Base-by-base conservation (phyloP, 108 stramenopile genomes). In the Seminavis robusta region DNA sequence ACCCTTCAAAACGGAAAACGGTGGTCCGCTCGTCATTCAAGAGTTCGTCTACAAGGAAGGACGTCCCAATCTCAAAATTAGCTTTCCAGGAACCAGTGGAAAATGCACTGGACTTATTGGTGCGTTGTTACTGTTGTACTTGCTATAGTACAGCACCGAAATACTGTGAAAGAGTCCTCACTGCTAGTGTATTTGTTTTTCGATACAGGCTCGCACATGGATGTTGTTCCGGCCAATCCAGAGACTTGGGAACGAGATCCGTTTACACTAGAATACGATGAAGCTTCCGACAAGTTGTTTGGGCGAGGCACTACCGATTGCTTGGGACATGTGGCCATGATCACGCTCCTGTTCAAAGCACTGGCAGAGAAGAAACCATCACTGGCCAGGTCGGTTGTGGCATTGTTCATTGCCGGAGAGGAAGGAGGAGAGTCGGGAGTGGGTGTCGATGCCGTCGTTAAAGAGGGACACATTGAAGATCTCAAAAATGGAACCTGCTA, bases 311-410 rank as follows among this genome's bases (percentile, higher is more conserved):
- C n/a, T n/a, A n/a, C n/a, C n/a, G n/a, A n/a, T 47, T 82, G 80
- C 67, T 66, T 82, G n/a, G 80, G 80, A 20, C 80, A 82, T 44
- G 76, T 82, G 32, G 80, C 77, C 6, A 59, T 82, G 70, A 51
- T 82, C 26, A 82, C 80, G 29, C 58, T 79, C 21, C 36, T 75
- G 13, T 41, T 64, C 56, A 63, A 61, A 33, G 59, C 25, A n/a
- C 43, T 82, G 17, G 80, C 77, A 27, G 66, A 76, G 48, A 26
- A 40, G 33, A 71, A 64, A 30, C 76, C 76, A 17, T 61, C 33
- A 33, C 56, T 78, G n/a, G 36, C 60, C 32, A 52, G 67, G 33
- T 34, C 50, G 27, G 40, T 82, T 19, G 32, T 75, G n/a, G 77
- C 59, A 1, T 59, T 82, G 24, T 79, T 82, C 53, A 82, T 82